Evolutionary conservation across 306 rosid species (phyloP), one percentile per base, ranked within the genome.

Genomic region (Castanopsis chinensis): DNA sequence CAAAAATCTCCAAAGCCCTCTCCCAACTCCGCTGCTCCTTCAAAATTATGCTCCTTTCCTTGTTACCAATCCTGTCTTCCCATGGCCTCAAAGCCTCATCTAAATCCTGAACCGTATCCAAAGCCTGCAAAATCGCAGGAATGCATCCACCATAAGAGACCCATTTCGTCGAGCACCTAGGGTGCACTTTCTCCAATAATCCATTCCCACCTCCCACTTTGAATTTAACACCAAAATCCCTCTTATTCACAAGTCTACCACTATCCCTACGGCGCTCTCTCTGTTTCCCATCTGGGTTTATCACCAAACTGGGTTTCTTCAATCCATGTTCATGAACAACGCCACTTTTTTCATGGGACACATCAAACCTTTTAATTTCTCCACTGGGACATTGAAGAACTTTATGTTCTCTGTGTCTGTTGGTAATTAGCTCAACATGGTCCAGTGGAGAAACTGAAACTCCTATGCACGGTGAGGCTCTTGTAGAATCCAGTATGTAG

Each of bases 111-210:
- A 90, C 74, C 13, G 54, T 83, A 49, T 87, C 90, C 89, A 94
- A 76, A 9, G 91, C 92, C 11, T 77, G 80, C 72, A 93, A 74
- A 57, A 93, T 82, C 11, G 91, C 86, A 15, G 92, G 93, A 80
- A 91, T 70, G 49, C 93, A 80, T 13, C 94, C 98, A 28, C 92
- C 86, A 32, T 94, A 82, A 25, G 65, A 30, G 28, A 74, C 75
- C 81, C 93, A 73, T 90, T 91, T 91, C 83, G 57, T 85, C 93
- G 88, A 93, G 91, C 94, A 87, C 82, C 17, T 87, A 83, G 91
- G 0, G 68, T 74, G 97, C 94, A 69, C 74, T 65, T 88, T 90
- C 71, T 72, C 76, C 75, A 37, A 79, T 43, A 15, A 73, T n/a
- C 73, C 79, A 63, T 64, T 69, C 2, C 70, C 76, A 33, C 20